A percentile compares a stretch with the other conserved stretches of the same genome.
phyloP scores from a whole-genome alignment of 2,329 filamentous ascomycete species.

The Aspergillus calidoustus region DNA sequence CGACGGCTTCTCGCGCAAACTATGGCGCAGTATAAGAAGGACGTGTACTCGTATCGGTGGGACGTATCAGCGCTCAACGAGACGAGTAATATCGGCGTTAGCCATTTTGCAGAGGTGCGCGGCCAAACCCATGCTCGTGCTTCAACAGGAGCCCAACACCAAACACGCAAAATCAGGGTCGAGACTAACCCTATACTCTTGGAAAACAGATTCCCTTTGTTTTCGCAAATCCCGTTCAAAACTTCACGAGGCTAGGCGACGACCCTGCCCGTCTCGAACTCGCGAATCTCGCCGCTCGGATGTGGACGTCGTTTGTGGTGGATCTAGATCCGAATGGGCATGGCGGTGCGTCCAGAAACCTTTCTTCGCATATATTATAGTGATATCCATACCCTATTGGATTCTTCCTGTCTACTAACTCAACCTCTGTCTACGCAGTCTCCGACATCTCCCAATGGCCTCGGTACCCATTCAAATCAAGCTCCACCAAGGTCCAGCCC shows the following conservation, averaged over 20 bases:
- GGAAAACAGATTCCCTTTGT: conserved; percentile 35
- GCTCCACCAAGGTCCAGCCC: background rate
- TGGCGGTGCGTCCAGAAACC: conserved; percentile 25
- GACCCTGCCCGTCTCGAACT: conserved; percentile 32
- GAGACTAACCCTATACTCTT: background rate
- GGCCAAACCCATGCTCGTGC: no score
- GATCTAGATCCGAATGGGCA: conserved; percentile 36
- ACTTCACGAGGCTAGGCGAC: conserved; percentile 31
- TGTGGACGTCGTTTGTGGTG: conserved; percentile 38
- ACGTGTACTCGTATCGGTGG: conserved; percentile 36
- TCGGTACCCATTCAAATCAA: conserved; percentile 22
- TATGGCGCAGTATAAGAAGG: conserved; percentile 26
- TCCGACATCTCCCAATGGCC: conserved; percentile 30
- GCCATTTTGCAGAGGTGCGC: conserved; percentile 37
- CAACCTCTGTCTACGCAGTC: conserved; percentile 19
- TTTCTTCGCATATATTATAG: background rate
- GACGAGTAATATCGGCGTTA: conserved; percentile 32
- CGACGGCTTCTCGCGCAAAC: conserved; percentile 33
- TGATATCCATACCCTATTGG: background rate
- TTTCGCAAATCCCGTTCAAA: conserved; percentile 37
- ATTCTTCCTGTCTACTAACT: background rate
- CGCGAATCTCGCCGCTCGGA: conserved; percentile 35
- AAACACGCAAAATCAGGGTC: no score
- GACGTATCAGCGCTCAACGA: conserved; percentile 35
- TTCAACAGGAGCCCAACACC: no score